Evolutionary conservation across 2,329 filamentous ascomycete genomes (phyloP).

Genomic region (Daldinia sp.): DNA sequence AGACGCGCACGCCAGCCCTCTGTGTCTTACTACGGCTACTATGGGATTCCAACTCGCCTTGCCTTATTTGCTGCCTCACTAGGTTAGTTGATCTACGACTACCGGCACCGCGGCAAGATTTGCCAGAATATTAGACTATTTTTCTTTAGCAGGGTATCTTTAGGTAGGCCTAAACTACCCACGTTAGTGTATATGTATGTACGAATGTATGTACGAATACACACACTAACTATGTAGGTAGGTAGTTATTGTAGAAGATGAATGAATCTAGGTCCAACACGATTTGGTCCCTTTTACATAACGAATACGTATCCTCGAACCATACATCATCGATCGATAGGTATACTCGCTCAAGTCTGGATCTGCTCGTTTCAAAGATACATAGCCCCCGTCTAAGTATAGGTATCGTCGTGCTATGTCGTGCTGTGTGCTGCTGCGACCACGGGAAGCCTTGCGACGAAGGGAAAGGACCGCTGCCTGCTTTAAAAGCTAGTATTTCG

Average conservation of each 20-base stretch:
- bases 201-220: no score
- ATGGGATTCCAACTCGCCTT: constrained; percentile 30
- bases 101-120: constrained; percentile 38
- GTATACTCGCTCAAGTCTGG: constrained; percentile 20
- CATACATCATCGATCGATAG: constrained; percentile 21
- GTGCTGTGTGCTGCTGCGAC: constrained; percentile 23
- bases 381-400: constrained; percentile 13
- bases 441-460: constrained; percentile 37
- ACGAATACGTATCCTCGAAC: constrained; percentile 28
- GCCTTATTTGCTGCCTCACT: constrained; percentile 28
- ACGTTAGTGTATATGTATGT: neutral
- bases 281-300: constrained; percentile 9
- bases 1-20: constrained; percentile 41
- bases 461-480: constrained; percentile 22
- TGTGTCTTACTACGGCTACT: constrained; percentile 5
- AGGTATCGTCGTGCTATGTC: neutral
- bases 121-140: constrained; percentile 32
- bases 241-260: constrained; percentile 1
- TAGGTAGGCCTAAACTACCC: neutral
- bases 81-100: constrained; percentile 28
- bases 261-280: constrained; percentile 21
- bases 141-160: constrained; percentile 25
- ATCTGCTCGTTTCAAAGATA: constrained; percentile 44
- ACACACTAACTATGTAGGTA: no score
- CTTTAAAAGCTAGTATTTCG: constrained; percentile 26